Percentiles rank a stretch among this genome's conserved stretches.
Evolutionary conservation across 495 filamentous ascomycete species (phyloP).

Genomic region (Antarctomyces pellizariae): DNA sequence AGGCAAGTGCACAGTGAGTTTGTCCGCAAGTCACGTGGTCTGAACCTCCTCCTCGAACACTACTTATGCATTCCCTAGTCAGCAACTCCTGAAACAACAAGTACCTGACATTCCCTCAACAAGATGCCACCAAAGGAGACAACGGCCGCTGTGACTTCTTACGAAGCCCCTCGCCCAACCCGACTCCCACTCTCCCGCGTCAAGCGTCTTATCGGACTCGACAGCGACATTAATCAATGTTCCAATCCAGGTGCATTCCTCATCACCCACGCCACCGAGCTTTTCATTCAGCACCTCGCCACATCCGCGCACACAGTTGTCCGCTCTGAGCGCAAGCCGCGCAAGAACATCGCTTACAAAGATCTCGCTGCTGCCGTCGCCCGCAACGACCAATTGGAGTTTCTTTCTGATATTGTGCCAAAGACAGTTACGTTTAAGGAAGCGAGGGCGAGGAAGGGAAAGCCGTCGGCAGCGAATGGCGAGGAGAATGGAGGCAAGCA

Average conservation of each 20-base stretch:
- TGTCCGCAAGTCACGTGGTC: too few species aligned
- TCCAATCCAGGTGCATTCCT: constrained; percentile 90
- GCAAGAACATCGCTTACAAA: constrained; percentile 88
- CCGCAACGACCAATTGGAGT: constrained; percentile 82
- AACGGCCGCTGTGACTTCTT: too few species aligned
- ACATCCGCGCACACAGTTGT: constrained; percentile 71
- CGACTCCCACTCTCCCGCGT: constrained; percentile 79
- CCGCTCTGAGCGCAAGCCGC: constrained; percentile 71
- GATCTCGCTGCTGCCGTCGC: constrained; percentile 74
- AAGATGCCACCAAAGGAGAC: too few species aligned
- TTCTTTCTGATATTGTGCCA: constrained; percentile 77
- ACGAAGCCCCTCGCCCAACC: too few species aligned
- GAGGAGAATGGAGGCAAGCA: too few species aligned
- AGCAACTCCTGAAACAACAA: too few species aligned
- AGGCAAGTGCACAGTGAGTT: too few species aligned
- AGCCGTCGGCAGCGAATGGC: constrained; percentile 17
- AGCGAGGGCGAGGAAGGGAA: constrained; percentile 37
- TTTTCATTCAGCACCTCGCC: constrained; percentile 87
- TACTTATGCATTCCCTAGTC: too few species aligned
- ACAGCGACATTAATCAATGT: constrained; percentile 62
- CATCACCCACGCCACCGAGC: constrained; percentile 78
- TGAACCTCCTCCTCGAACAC: too few species aligned
- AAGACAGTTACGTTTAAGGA: constrained; percentile 61
- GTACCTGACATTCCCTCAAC: too few species aligned
- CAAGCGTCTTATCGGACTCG: constrained; percentile 76